Conservation (phyloP, 169 alveolate genomes). For the Plasmodium yoelii region DNA sequence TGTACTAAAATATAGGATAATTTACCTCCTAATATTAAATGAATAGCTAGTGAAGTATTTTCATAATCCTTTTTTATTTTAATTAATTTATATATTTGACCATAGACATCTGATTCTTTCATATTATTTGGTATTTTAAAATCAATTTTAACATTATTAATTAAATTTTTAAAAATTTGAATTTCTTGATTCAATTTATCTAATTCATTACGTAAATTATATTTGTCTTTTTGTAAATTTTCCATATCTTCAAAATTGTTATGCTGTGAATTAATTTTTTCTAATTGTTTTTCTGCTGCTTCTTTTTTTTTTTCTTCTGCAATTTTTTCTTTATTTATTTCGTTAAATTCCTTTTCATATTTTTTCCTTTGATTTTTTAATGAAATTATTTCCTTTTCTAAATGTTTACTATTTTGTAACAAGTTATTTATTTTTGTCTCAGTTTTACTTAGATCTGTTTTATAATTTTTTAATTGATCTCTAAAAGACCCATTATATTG, state of each 20-base stretch:
- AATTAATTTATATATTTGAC: constrained; percentile 82
- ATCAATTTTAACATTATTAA: constrained; percentile 55
- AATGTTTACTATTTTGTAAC: constrained; percentile 67
- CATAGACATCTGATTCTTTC: constrained; percentile 63
- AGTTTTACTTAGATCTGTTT: constrained; percentile 71
- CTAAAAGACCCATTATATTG: constrained; percentile 78
- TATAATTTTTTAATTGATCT: constrained; percentile 76
- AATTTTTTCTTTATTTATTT: constrained; percentile 79
- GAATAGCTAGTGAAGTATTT: constrained; percentile 81
- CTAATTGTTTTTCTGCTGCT: constrained; percentile 73
- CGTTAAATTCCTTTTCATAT: constrained; percentile 78
- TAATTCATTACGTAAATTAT: constrained; percentile 45
- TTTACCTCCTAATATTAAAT: constrained; percentile 80
- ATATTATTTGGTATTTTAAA: constrained; percentile 47
- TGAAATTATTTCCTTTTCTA: constrained; percentile 67
- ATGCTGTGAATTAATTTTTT: constrained; percentile 64
- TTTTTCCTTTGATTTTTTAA: constrained; percentile 70
- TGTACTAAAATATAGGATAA: constrained; percentile 80
- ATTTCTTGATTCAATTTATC: constrained; percentile 51
- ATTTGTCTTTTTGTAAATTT: constrained; percentile 71
- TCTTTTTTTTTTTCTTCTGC: constrained; percentile 72
- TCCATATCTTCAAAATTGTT: constrained; percentile 61
- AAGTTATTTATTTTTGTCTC: constrained; percentile 69
- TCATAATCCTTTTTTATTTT: constrained; percentile 74
- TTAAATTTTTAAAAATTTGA: constrained; percentile 35